phyloP scores from a whole-genome alignment of 257 asterid genomes.

The Lithospermum erythrorhizon region DNA sequence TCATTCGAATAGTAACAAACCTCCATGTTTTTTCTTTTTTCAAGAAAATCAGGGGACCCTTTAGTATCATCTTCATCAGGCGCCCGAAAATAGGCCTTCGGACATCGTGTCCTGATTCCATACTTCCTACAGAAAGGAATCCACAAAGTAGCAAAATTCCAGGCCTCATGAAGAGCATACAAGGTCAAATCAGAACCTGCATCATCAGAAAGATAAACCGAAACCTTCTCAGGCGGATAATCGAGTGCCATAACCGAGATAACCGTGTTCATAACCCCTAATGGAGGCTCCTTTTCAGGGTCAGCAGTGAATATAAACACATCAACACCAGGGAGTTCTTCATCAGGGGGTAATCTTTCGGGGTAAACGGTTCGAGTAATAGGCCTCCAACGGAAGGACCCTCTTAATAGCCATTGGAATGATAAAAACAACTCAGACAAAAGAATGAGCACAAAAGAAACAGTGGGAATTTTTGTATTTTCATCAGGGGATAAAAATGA shows the following conservation, averaged over 20 bases:
- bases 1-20: conserved; percentile 7
- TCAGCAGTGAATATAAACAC: conserved; percentile 61
- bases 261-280: conserved; percentile 65
- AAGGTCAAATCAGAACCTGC: conserved; percentile 36
- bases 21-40: conserved; percentile 26
- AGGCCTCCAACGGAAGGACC: conserved; percentile 39
- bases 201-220: conserved; percentile 53
- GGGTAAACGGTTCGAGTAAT: conserved; percentile 30
- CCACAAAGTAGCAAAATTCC: conserved; percentile 37
- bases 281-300: conserved; percentile 41
- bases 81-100: conserved; percentile 29
- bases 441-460: conserved; percentile 21
- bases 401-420: conserved; percentile 45
- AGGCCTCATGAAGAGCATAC: conserved; percentile 29
- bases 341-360: conserved; percentile 27
- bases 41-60: conserved; percentile 18
- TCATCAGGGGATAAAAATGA: background rate
- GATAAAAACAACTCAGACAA: conserved; percentile 28
- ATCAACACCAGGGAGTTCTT: conserved; percentile 37
- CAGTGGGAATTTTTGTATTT: conserved; percentile 8
- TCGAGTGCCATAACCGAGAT: conserved; percentile 64
- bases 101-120: conserved; percentile 36
- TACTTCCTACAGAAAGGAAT: conserved; percentile 49
- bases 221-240: conserved; percentile 47
- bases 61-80: conserved; percentile 6